These are phyloP conservation scores for Taiwanofungus camphoratus DNA, from an alignment of 1,284 basidiomycete species.

Conservation along the genomic window DNA sequence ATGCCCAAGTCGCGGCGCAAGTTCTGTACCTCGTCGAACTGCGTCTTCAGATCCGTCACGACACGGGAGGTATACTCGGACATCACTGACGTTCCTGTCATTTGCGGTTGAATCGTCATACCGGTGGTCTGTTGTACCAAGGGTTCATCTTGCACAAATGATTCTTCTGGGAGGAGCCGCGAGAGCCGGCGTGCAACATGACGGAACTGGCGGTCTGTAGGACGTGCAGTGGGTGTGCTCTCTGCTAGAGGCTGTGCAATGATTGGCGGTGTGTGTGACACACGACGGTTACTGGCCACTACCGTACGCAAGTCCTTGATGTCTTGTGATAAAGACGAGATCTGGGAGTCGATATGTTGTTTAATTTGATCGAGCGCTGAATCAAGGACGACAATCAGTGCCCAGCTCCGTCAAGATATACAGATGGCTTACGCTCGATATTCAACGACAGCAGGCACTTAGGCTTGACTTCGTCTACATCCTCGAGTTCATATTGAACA, in stretches of 20 bases:
- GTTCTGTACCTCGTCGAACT: constrained; percentile 93
- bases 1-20: constrained; percentile 89
- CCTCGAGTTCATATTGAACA: constrained; percentile 94
- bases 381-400: constrained; percentile 7
- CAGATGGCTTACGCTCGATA: constrained; percentile 80
- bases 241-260: constrained; percentile 52
- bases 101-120: constrained; percentile 61
- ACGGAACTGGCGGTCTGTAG: constrained; percentile 68
- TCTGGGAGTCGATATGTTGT: constrained; percentile 92
- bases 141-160: constrained; percentile 25
- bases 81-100: constrained; percentile 65
- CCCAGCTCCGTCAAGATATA: constrained; percentile 2
- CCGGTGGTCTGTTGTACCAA: constrained; percentile 57
- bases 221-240: constrained; percentile 55
- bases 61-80: constrained; percentile 70
- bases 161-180: constrained; percentile 44
- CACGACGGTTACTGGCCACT: constrained; percentile 48
- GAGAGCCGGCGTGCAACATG: constrained; percentile 66
- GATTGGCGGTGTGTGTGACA: constrained; percentile 34
- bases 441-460: constrained; percentile 88
- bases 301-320: constrained; percentile 83
- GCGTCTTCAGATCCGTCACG: constrained; percentile 80
- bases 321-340: constrained; percentile 82
- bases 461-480: constrained; percentile 89
- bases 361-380: constrained; percentile 98